Evolutionary conservation across 306 rosid species (phyloP).

Genomic region (Boehmeria nivea): DNA sequence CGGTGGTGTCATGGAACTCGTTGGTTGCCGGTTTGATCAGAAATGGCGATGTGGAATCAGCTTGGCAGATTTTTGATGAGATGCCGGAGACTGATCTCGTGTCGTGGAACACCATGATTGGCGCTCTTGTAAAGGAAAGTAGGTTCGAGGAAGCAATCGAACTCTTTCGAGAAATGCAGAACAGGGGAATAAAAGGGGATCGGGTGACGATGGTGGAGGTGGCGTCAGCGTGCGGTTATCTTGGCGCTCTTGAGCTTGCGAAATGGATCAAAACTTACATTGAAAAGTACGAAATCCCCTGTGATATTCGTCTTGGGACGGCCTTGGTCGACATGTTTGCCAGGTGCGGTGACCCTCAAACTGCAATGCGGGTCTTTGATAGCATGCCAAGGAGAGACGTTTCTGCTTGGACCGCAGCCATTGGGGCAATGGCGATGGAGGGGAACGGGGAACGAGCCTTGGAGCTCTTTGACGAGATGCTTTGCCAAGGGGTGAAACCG

Average conservation of each 20-base stretch:
- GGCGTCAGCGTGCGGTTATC: conserved; percentile 76
- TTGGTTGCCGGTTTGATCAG: conserved; percentile 59
- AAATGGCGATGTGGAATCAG: conserved; percentile 43
- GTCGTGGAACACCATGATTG: conserved; percentile 77
- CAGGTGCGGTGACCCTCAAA: conserved; percentile 57
- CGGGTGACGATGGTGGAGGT: conserved; percentile 68
- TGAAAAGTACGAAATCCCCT: conserved; percentile 37
- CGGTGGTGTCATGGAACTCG: conserved; percentile 66
- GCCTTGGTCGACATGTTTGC: conserved; percentile 78
- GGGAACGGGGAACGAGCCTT: conserved; percentile 57
- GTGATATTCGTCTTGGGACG: conserved; percentile 67
- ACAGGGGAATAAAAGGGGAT: conserved; percentile 46
- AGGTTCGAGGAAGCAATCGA: conserved; percentile 63
- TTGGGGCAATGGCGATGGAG: conserved; percentile 72
- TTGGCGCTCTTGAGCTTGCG: conserved; percentile 63
- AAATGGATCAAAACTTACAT: conserved; percentile 56
- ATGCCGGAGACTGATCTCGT: conserved; percentile 59
- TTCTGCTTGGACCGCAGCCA: conserved; percentile 77
- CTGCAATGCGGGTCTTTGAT: conserved; percentile 50
- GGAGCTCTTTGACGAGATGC: conserved; percentile 56
- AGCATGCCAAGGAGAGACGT: conserved; percentile 49
- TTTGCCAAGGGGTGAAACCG: conserved; percentile 49
- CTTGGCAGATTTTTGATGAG: conserved; percentile 50
- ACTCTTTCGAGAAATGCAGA: conserved; percentile 62
- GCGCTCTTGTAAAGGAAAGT: conserved; percentile 55